These are phyloP conservation scores for Gentiana macrophylla DNA, from an alignment of 257 asterid genomes.

Conservation along the genomic window DNA sequence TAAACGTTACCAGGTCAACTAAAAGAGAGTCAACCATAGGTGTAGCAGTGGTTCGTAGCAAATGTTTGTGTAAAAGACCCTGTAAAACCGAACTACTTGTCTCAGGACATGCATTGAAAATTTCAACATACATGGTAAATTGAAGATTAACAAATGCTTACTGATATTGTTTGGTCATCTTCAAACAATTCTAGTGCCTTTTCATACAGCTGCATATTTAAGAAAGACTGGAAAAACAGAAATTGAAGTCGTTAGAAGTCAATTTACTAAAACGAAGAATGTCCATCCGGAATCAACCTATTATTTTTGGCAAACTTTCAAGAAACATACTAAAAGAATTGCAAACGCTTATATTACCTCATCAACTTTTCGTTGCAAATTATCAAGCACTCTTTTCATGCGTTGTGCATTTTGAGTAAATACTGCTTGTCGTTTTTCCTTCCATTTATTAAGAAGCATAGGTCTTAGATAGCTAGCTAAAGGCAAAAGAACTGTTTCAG, in stretches of 20 bases:
- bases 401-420: slow-evolving; percentile 85
- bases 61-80: slow-evolving; percentile 85
- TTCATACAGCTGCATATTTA: slow-evolving; percentile 82
- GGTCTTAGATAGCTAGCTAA: slow-evolving; percentile 76
- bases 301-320: not conserved
- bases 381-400: slow-evolving; percentile 62
- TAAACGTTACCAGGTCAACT: slow-evolving; percentile 59
- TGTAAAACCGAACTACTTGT: slow-evolving; percentile 11
- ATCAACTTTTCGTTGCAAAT: slow-evolving; percentile 78
- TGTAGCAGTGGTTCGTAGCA: slow-evolving; percentile 71
- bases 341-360: slow-evolving; percentile 48
- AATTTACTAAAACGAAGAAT: not conserved
- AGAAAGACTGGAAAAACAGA: slow-evolving; percentile 46
- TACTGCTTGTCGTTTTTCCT: slow-evolving; percentile 70
- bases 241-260: not conserved
- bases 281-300: not conserved
- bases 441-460: slow-evolving; percentile 77
- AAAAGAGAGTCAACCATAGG: slow-evolving; percentile 64
- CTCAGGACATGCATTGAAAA: slow-evolving; percentile 1
- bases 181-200: slow-evolving; percentile 92
- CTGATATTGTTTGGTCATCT: slow-evolving; percentile 77
- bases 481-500: slow-evolving; percentile 72
- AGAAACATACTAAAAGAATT: not conserved
- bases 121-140: slow-evolving; percentile 10
- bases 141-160: slow-evolving; percentile 28